These are phyloP conservation scores for Podochytrium sp. DNA, from an alignment of 192 early-diverging fungal genomes.

Conservation along the genomic window DNA sequence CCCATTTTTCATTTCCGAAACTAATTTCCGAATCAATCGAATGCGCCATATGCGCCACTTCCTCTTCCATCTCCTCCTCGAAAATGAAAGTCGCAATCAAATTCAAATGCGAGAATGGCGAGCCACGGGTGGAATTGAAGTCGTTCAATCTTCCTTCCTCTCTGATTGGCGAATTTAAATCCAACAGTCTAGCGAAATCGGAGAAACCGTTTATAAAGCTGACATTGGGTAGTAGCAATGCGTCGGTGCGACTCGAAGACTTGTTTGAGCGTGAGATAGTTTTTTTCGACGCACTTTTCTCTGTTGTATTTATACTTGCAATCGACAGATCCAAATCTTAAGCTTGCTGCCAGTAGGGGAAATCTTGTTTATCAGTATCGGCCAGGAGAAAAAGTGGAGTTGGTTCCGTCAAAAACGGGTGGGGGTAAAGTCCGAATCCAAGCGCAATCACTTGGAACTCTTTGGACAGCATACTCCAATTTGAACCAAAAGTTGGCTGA, in stretches of 20 bases:
- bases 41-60: neutral
- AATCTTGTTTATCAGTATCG: too few species aligned
- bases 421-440: neutral
- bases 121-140: neutral
- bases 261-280: neutral
- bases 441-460: neutral
- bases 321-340: neutral
- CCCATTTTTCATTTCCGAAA: neutral
- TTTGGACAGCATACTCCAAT: neutral
- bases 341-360: neutral
- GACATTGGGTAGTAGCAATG: neutral
- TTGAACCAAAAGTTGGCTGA: neutral
- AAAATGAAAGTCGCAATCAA: neutral
- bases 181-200: too few species aligned
- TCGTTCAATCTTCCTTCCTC: neutral
- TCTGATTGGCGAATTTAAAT: neutral
- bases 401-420: constrained; percentile 4
- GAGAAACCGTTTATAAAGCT: neutral
- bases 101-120: neutral
- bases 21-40: neutral
- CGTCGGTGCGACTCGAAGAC: neutral
- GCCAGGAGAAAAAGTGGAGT: neutral
- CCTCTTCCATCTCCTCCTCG: neutral
- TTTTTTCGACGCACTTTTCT: too few species aligned
- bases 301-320: neutral